Evolutionary conservation across 306 rosid species (phyloP).

Genomic region (Cyclanthera cordifolia): DNA sequence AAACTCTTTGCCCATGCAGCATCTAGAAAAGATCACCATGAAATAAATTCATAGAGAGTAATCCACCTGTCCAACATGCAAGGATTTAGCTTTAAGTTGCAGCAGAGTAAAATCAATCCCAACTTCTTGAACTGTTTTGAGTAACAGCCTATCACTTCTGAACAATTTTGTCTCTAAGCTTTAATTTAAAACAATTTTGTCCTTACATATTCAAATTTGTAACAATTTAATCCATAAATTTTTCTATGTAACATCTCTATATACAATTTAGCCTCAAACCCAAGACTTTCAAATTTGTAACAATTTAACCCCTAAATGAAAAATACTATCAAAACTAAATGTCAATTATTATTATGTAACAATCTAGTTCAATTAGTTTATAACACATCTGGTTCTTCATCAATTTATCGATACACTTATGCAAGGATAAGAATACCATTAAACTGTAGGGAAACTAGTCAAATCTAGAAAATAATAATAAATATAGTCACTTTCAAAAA

Average conservation of each 20-base stretch:
- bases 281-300: background rate
- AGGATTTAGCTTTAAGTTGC: background rate
- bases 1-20: background rate
- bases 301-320: background rate
- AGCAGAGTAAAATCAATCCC: background rate
- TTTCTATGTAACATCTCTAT: background rate
- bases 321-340: background rate
- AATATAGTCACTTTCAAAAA: no score
- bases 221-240: background rate
- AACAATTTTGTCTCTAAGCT: no score
- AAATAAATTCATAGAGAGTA: background rate
- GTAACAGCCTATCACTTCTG: background rate
- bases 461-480: no score
- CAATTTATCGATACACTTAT: no score
- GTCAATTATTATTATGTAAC: background rate
- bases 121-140: background rate
- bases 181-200: background rate
- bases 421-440: background rate
- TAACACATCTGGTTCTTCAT: background rate
- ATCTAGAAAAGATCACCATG: background rate
- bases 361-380: background rate
- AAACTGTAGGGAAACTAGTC: no score
- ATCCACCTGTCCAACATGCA: constrained; percentile 2
- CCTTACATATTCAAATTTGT: background rate
- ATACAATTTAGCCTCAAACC: no score